phyloP scores from a whole-genome alignment of 2,329 filamentous ascomycete species.

The Ophioceras dolichostomum region DNA sequence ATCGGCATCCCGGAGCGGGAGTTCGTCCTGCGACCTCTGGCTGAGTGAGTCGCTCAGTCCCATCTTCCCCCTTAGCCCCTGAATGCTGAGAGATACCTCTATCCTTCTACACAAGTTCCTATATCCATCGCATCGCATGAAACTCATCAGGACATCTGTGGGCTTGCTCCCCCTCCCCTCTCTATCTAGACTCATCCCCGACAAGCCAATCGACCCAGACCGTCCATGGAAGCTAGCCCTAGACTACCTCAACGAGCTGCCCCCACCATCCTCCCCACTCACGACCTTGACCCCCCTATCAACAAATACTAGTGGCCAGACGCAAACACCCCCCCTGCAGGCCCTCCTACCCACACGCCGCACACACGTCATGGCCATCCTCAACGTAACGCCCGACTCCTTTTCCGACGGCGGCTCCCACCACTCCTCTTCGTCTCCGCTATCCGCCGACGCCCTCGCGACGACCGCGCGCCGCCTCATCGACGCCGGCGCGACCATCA shows the following conservation, averaged over 20 bases:
- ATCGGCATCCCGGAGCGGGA: conserved; percentile 76
- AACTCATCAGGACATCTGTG: too few relatives aligned
- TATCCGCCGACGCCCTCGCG: conserved; percentile 33
- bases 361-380: conserved; percentile 83
- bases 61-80: too few relatives aligned
- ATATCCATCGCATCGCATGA: too few relatives aligned
- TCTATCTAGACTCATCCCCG: conserved; percentile 37
- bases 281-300: conserved; percentile 48
- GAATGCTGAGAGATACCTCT: too few relatives aligned
- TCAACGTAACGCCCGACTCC: conserved; percentile 92
- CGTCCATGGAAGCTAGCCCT: conserved; percentile 49
- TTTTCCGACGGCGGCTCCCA: conserved; percentile 83
- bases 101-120: too few relatives aligned
- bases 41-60: too few relatives aligned
- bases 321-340: conserved; percentile 43
- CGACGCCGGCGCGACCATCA: conserved; percentile 60
- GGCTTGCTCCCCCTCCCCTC: conserved; percentile 6
- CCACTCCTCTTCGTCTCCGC: conserved; percentile 21
- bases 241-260: conserved; percentile 49
- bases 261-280: conserved; percentile 32
- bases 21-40: conserved; percentile 81
- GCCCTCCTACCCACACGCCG: conserved; percentile 43
- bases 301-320: conserved; percentile 24
- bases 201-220: conserved; percentile 35
- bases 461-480: conserved; percentile 51